These are phyloP conservation scores for Acacia confusa DNA, from an alignment of 306 rosid genomes.

Conservation along the genomic window DNA sequence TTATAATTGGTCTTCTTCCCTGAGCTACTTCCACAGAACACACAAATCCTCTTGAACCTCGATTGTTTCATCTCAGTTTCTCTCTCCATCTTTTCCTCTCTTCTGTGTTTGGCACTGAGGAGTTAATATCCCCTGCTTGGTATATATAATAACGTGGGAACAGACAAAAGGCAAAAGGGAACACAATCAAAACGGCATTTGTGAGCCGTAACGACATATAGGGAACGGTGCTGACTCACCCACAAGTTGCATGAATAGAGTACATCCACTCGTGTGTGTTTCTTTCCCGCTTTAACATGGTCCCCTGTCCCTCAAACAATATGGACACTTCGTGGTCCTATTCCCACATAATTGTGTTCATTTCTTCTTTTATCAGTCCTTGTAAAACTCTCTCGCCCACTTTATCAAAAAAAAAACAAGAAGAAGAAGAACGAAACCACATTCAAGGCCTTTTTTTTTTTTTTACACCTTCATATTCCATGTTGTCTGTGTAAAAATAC, in stretches of 20 bases:
- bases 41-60: slow-evolving; percentile 70
- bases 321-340: background rate
- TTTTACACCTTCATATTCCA: background rate
- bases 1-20: slow-evolving; percentile 65
- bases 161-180: slow-evolving; percentile 4
- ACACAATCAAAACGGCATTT: background rate
- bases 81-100: slow-evolving; percentile 37
- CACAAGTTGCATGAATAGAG: slow-evolving; percentile 14
- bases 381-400: background rate
- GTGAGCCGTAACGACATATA: slow-evolving; percentile 25
- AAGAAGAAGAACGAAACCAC: no score
- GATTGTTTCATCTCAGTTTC: slow-evolving; percentile 46
- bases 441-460: background rate
- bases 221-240: slow-evolving; percentile 28
- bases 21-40: slow-evolving; percentile 77
- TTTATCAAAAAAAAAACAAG: background rate
- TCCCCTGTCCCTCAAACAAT: slow-evolving; percentile 7
- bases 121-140: slow-evolving; percentile 20
- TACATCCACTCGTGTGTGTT: slow-evolving; percentile 30
- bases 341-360: background rate
- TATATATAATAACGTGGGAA: slow-evolving; percentile 37
- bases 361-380: background rate
- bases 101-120: background rate
- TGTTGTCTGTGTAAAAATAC: background rate
- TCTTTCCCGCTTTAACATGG: slow-evolving; percentile 23